Base-by-base conservation (phyloP, 2,329 filamentous ascomycete genomes). In the Biscogniauxia mediterranea region DNA sequence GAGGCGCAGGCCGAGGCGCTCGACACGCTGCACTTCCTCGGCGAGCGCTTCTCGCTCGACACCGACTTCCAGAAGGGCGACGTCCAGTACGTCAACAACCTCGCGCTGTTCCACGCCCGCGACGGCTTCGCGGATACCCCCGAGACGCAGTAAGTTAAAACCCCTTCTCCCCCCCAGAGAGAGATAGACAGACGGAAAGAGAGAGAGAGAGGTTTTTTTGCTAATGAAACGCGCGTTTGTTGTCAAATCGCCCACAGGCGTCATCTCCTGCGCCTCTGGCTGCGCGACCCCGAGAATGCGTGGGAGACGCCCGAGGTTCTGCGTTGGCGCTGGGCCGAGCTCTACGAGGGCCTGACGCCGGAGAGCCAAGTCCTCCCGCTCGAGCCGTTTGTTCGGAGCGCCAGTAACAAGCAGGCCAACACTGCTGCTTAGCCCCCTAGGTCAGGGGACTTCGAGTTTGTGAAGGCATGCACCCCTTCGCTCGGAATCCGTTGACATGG, bases 351-450 rank as follows among this genome's bases (percentile, higher is more conserved):
- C 3, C 78, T 87, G 2, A 79, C 74, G 2, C 74, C 79, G 0
- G 83, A 85, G 63, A 80, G 77, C 11, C 77, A 83, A 42, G 80
- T 85, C 0, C 83, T 88, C 57, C 85, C 85, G 0, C 73, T 86
- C 1, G 82, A 88, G 68, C 82, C 84, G n/a, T 74, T 72, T 21
- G 77, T 82, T 64, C 73, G 79, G 20, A 78, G 74, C 61, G 75
- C 76, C 11, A 71, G 74, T 25, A 75, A 75, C 54, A 73, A 74
- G 61, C 63, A 57, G 19, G 69, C 59, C 70, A 19, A 17, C 19
- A 25, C n/a, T n/a, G n/a, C n/a, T n/a, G n/a, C 3, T 21, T 52
- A 25, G 50, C 7, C 46, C 17, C 23, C 23, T 3, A 23, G 23
- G 23, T 2, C 2, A 23, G 23, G 23, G 23, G 23, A 5, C 23